Conservation (phyloP, 202 grass and related monocot species). For the Setaria viridis region DNA sequence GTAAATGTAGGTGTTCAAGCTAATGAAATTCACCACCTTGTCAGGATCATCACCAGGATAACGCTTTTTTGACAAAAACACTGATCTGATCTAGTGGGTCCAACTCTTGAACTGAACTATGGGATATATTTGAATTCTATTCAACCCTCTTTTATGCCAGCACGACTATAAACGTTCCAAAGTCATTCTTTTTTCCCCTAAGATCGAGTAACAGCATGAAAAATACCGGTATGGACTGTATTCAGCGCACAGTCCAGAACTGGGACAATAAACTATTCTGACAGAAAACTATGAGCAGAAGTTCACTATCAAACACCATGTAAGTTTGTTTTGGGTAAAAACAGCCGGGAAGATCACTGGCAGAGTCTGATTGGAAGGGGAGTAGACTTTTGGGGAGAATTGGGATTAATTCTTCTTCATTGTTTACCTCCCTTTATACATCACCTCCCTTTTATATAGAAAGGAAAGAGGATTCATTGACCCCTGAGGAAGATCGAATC, state of each 20-base stretch:
- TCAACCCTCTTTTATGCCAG: not conserved
- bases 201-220: not conserved
- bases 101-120: conserved; percentile 15
- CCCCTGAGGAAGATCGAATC: too few relatives aligned
- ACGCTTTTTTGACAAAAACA: conserved; percentile 10
- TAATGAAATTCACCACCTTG: conserved; percentile 13
- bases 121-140: not conserved
- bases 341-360: too few relatives aligned
- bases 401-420: too few relatives aligned
- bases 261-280: not conserved
- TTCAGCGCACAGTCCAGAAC: not conserved
- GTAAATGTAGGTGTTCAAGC: conserved; percentile 17
- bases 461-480: too few relatives aligned
- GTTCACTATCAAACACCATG: not conserved
- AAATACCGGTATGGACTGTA: conserved; percentile 7
- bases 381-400: too few relatives aligned
- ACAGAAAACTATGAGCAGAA: conserved; percentile 18
- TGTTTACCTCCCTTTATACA: too few relatives aligned
- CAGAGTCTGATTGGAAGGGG: too few relatives aligned
- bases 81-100: not conserved
- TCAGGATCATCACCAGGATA: conserved; percentile 1
- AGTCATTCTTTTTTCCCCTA: not conserved
- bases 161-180: not conserved
- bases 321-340: too few relatives aligned
- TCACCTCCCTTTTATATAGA: too few relatives aligned